phyloP scores from a whole-genome alignment of 441 rosid species.

The Pelargonium citronellum region DNA sequence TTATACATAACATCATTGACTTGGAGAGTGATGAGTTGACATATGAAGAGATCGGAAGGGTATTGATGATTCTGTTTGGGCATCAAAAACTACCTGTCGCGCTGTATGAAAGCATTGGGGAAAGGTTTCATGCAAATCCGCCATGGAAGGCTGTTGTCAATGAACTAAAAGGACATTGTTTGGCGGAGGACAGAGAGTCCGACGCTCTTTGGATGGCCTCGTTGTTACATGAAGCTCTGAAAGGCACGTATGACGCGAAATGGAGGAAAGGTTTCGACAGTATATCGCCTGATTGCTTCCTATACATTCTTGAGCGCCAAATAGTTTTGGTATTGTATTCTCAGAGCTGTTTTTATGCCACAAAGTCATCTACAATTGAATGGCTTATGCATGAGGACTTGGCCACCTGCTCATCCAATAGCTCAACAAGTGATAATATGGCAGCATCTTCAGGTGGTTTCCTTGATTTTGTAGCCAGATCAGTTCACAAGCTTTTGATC shows the following conservation, averaged over 20 bases:
- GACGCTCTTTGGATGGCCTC: background rate
- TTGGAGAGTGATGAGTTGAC: constrained; percentile 21
- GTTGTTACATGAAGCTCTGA: constrained; percentile 28
- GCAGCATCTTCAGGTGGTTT: background rate
- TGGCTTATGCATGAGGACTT: constrained; percentile 27
- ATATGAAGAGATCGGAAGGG: constrained; percentile 32
- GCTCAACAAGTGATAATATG: background rate
- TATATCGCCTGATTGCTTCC: constrained; percentile 37
- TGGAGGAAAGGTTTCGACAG: constrained; percentile 30
- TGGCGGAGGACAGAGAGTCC: background rate
- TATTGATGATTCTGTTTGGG: constrained; percentile 37
- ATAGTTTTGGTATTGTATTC: constrained; percentile 25
- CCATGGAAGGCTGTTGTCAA: constrained; percentile 28
- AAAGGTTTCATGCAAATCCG: constrained; percentile 14
- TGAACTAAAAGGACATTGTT: constrained; percentile 12
- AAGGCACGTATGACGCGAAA: constrained; percentile 27
- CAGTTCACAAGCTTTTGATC: constrained; percentile 22
- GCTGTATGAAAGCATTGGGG: constrained; percentile 14
- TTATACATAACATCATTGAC: constrained; percentile 12
- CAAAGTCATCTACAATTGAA: constrained; percentile 35
- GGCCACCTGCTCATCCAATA: background rate
- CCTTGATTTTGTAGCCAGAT: background rate
- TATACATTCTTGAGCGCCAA: constrained; percentile 38
- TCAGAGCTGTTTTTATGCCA: constrained; percentile 19
- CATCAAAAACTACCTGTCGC: constrained; percentile 18